Conservation (phyloP, 805 yeast genomes). For the Kazachstania taianensis region DNA sequence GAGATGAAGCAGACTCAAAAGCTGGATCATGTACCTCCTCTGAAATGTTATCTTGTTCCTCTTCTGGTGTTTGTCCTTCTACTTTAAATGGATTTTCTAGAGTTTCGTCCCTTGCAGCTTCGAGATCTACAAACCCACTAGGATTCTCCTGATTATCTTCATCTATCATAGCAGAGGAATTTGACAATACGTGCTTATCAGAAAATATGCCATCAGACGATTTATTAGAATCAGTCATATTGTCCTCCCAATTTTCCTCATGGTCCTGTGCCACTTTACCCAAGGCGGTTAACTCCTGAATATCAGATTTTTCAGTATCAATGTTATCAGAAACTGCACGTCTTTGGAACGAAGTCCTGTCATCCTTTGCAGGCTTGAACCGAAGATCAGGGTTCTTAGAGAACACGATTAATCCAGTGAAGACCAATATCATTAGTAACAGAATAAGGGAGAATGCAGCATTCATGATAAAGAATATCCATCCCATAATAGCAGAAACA, state of each 20-base stretch:
- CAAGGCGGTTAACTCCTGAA: constrained; percentile 53
- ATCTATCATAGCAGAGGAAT: background rate
- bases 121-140: too few species aligned
- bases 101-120: too few species aligned
- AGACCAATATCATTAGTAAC: constrained; percentile 58
- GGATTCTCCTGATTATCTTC: too few species aligned
- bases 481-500: constrained; percentile 82
- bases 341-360: constrained; percentile 80
- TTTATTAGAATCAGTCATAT: background rate
- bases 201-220: background rate
- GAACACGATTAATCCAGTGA: constrained; percentile 49
- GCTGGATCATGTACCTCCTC: too few species aligned
- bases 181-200: background rate
- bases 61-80: too few species aligned
- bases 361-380: constrained; percentile 83
- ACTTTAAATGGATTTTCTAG: too few species aligned
- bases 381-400: constrained; percentile 84
- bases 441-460: constrained; percentile 79
- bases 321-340: constrained; percentile 16
- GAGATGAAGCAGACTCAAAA: too few species aligned
- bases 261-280: constrained; percentile 81
- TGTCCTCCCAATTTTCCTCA: constrained; percentile 54
- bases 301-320: background rate
- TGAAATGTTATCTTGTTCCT: too few species aligned
- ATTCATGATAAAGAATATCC: constrained; percentile 78